Evolutionary conservation across 2,329 filamentous ascomycete species (phyloP).

Genomic region (Pseudogymnoascus sp.): DNA sequence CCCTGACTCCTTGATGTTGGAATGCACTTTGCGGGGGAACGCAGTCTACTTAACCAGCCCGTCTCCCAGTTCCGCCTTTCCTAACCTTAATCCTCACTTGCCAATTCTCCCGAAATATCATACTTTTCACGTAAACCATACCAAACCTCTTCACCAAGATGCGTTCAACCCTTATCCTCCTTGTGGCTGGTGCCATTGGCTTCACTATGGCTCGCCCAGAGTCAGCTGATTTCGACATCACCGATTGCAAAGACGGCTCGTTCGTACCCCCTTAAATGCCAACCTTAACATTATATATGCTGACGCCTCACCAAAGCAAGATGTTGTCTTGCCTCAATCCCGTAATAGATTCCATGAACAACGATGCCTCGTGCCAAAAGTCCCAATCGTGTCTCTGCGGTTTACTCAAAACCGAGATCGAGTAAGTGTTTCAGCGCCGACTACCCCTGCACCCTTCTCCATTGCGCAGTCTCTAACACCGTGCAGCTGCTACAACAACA

Average conservation of each 20-base stretch:
- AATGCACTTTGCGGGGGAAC: not conserved
- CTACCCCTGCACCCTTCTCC: not conserved
- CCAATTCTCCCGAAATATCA: not conserved
- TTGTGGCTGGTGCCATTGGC: not conserved
- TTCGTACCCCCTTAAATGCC: not conserved
- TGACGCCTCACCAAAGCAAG: not conserved
- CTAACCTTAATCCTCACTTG: not conserved
- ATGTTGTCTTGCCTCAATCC: not conserved
- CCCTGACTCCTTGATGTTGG: not conserved
- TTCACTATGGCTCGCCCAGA: not conserved
- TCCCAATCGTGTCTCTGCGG: not conserved
- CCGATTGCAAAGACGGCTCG: not conserved
- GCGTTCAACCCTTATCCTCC: not conserved
- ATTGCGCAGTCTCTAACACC: not conserved
- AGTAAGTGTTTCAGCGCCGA: not conserved
- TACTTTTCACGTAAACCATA: not conserved
- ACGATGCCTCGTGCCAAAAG: not conserved
- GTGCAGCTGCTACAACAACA: not conserved
- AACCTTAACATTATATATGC: not conserved
- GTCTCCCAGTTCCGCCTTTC: not conserved
- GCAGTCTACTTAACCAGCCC: not conserved
- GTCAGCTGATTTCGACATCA: not conserved
- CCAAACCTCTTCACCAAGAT: not conserved
- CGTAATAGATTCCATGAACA: not conserved
- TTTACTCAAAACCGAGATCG: not conserved